Conservation (phyloP, 1,284 basidiomycete genomes). For the Sutorius eximius region DNA sequence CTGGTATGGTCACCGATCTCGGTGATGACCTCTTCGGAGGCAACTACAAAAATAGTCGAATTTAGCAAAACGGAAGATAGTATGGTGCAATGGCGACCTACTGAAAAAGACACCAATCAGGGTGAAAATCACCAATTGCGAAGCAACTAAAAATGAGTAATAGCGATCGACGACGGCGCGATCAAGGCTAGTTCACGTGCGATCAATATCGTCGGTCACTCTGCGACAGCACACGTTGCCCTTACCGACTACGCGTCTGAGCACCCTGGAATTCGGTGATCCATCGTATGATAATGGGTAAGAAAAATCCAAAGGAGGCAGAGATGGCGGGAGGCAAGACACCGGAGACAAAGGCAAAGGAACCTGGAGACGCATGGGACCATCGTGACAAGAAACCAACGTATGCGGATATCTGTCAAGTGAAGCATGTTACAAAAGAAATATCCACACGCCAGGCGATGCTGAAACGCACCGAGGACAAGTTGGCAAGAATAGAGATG, state of each 20-base stretch:
- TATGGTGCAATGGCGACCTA: conserved; percentile 40
- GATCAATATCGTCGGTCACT: conserved; percentile 1
- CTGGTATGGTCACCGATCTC: conserved; percentile 69
- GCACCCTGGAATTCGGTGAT: conserved; percentile 82
- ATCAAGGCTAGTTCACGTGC: conserved; percentile 56
- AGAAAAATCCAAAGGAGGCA: conserved; percentile 85
- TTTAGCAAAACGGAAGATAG: neutral
- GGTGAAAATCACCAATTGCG: conserved; percentile 89
- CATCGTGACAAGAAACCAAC: conserved; percentile 73
- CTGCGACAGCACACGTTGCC: neutral
- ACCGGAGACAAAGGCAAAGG: conserved; percentile 82
- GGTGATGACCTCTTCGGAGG: conserved; percentile 64
- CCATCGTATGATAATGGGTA: conserved; percentile 86
- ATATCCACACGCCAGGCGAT: neutral
- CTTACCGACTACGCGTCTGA: conserved; percentile 54
- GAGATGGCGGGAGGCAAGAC: conserved; percentile 85
- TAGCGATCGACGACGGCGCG: conserved; percentile 89
- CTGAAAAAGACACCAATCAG: conserved; percentile 87
- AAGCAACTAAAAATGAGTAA: conserved; percentile 89
- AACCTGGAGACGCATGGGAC: conserved; percentile 55
- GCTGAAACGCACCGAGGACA: conserved; percentile 58
- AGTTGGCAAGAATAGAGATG: conserved; percentile 80
- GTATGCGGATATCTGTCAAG: conserved; percentile 56
- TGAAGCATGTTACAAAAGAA: conserved; percentile 9
- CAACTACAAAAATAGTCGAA: conserved; percentile 19